phyloP scores from a whole-genome alignment of 2,329 filamentous ascomycete species.

The Stromatinia cepivora region DNA sequence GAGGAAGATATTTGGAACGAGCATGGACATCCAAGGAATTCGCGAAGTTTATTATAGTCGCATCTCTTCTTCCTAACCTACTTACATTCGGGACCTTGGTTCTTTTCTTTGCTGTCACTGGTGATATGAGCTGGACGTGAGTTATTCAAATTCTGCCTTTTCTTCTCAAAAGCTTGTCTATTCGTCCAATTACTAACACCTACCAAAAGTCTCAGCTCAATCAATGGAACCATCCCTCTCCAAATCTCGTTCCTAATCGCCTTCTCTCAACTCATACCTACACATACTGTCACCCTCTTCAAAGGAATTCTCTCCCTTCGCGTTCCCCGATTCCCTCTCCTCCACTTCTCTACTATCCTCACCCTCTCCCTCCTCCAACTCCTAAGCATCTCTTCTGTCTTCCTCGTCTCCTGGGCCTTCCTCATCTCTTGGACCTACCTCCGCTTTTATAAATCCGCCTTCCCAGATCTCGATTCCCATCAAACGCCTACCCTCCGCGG shows the following conservation, averaged over 20 bases:
- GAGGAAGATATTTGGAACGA: constrained; percentile 90
- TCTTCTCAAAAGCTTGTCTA: constrained; percentile 34
- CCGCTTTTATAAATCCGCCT: constrained; percentile 84
- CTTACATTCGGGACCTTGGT: constrained; percentile 73
- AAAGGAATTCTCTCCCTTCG: constrained; percentile 85
- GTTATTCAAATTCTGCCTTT: constrained; percentile 41
- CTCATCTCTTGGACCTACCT: constrained; percentile 92
- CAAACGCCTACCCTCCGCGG: constrained; percentile 69
- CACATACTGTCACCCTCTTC: constrained; percentile 94
- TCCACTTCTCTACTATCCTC: constrained; percentile 74
- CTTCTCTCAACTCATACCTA: constrained; percentile 95
- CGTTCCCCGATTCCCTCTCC: constrained; percentile 69
- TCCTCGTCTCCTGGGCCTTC: constrained; percentile 80
- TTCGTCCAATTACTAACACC: constrained; percentile 35
- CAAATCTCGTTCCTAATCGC: constrained; percentile 94
- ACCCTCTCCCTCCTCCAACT: constrained; percentile 63
- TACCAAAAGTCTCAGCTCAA: constrained; percentile 66
- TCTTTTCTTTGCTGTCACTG: constrained; percentile 69
- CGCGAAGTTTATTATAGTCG: constrained; percentile 81
- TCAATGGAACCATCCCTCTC: constrained; percentile 84
- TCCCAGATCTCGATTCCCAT: constrained; percentile 65
- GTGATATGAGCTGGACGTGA: constrained; percentile 68
- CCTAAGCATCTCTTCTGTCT: constrained; percentile 67
- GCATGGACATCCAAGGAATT: constrained; percentile 94
- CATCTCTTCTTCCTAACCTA: constrained; percentile 77